Base-by-base conservation (phyloP, 495 filamentous ascomycete species). In the Antarctomyces pellizariae region DNA sequence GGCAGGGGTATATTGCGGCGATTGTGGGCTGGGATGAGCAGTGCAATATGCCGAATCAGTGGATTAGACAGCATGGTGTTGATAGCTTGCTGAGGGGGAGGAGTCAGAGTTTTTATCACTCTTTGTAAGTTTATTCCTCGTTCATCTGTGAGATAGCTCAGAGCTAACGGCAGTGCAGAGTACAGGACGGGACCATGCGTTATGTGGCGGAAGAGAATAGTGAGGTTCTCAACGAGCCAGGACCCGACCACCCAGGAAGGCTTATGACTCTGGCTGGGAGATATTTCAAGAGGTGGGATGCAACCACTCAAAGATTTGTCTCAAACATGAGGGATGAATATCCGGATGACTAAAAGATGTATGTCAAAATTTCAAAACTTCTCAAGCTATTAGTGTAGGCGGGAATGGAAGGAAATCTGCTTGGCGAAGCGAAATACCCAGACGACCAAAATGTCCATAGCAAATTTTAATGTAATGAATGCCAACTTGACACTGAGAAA, bases 171-270 rank as follows among this genome's bases (percentile, higher is more conserved):
- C n/a, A n/a, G n/a, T n/a, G n/a, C 29, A 75, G 71, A 30, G 75
- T 71, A 26, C 66, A 68, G 30, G 79, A 83, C 36, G 55, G 66
- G 43, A 65, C 60, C 48, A 45, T 67, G 37, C 57, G 78, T 44
- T 68, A 82, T 44, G 75, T 93, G 4, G 75, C 79, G 4, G 75
- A 91, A 49, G 78, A 91, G 36, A 93, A 86, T 37, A 74, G 92
- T 26, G 57, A 66, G 29, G 55, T 70, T 13, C 49, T 78, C 22
- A 43, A 52, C 63, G n/a, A n/a, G n/a, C n/a, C n/a, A n/a, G n/a
- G n/a, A n/a, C 21, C 50, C 50, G 18, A 41, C 36, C 21, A 54
- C 34, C 36, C 66, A 0, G 42, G 48, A 7, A 52, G 54, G 3
- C 49, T 91, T 27, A 57, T 71, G 35, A 52, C 51, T 26, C 53